Evolutionary conservation across 176 grass and related monocot species (phyloP), one percentile per base, ranked within the genome.

Genomic region (Leersia perrieri): DNA sequence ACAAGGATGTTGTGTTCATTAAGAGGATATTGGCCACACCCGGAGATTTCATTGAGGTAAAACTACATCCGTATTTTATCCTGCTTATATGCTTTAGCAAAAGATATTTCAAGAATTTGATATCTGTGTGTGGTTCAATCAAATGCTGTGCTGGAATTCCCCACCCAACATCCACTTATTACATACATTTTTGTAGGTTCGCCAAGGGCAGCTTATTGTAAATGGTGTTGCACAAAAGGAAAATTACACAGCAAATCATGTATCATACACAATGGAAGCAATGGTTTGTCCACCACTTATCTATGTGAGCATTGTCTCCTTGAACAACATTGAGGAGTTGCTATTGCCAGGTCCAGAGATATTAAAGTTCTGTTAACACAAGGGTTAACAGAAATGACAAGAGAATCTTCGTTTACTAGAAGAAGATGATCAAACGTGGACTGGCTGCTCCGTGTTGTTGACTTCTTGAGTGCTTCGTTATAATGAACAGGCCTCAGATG

Each of bases 361-460:
- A 63, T 68, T 60, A 80, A 62, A 75, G 20, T 88, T 45, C 75
- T 83, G 83, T 85, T 85, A 65, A 84, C 82, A 76, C 68, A 63
- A 81, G 25, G 39, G 77, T 87, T 75, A 87, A 68, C 71, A 67
- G 41, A 78, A 16, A 38, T 74, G 68, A 68, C 16, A 16, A 77
- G 74, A 67, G 61, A 83, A 67, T 66, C 49, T 29, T 83, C 61
- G 67, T 67, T 83, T 60, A 68, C 60, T 44, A 34, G 44, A 83
- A 84, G 75, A 66, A 44, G 81, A 80, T 47, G 87, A 79, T 58
- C 81, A 70, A 84, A 84, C 68, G 75, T 84, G 87, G 87, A 77
- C 82, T 88, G 87, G 87, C 81, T 88, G 87, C 87, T 88, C 81
- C 63, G 73, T 88, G 87, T 88, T 88, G 87, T 88, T 88, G 87